phyloP scores from a whole-genome alignment of 495 filamentous ascomycete genomes.

The Cairneyella variabilis region DNA sequence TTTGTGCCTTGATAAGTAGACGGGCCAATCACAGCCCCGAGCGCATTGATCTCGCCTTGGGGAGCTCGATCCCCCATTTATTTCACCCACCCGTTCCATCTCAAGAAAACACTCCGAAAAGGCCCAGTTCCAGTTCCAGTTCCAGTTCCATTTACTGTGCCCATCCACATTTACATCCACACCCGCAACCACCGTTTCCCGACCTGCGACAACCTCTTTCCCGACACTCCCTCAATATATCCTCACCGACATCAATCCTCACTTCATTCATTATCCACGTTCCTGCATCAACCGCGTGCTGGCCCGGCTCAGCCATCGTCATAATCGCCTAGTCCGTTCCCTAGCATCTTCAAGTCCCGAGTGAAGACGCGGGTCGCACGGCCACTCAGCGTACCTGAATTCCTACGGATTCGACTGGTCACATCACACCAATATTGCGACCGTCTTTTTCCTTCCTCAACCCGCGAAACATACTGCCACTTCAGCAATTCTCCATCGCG shows the following conservation, averaged over 20 bases:
- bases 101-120: conserved; percentile 9
- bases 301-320: no score
- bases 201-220: no score
- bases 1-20: no score
- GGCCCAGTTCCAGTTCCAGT: conserved; percentile 1
- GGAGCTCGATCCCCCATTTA: conserved; percentile 2
- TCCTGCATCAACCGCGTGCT: no score
- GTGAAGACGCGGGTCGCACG: conserved; percentile 19
- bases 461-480: background rate
- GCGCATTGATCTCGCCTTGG: background rate
- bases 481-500: no score
- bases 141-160: background rate
- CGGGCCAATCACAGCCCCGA: conserved; percentile 11
- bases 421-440: conserved; percentile 11
- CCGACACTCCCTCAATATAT: no score
- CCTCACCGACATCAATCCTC: no score
- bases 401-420: conserved; percentile 15
- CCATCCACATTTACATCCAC: conserved; percentile 1
- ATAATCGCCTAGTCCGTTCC: background rate
- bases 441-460: background rate
- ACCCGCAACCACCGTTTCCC: no score
- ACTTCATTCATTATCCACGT: no score
- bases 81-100: conserved; percentile 11
- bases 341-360: background rate
- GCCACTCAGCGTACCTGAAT: conserved; percentile 16